phyloP scores from a whole-genome alignment of 75 land plant genomes.

The Picea sitchensis region DNA sequence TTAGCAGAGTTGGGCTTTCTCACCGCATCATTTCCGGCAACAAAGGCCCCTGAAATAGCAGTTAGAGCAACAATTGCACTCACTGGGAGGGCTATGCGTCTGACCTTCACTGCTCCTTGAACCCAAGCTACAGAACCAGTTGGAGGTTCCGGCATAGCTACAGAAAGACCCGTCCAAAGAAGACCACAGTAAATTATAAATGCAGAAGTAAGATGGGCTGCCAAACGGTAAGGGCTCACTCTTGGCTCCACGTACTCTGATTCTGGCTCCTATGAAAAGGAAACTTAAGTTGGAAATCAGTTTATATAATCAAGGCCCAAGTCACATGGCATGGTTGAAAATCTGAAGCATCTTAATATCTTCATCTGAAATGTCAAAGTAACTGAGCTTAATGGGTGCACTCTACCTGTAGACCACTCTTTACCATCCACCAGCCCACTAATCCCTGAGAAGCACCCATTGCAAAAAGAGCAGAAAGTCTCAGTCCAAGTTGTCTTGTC shows the following conservation, averaged over 20 bases:
- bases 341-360: background rate
- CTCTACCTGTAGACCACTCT: conserved; percentile 94
- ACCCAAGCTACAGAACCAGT: conserved; percentile 43
- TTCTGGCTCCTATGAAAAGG: conserved; percentile 69
- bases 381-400: conserved; percentile 2
- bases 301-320: background rate
- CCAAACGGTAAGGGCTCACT: conserved; percentile 95
- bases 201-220: conserved; percentile 93
- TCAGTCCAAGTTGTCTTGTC: conserved; percentile 63
- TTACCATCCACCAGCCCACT: conserved; percentile 99
- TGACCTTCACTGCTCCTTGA: conserved; percentile 59
- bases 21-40: conserved; percentile 99
- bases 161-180: conserved; percentile 96
- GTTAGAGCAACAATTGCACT: conserved; percentile 86
- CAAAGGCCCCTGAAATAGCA: conserved; percentile 97
- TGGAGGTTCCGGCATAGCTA: conserved; percentile 81
- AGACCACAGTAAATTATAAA: conserved; percentile 93
- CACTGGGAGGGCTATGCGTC: conserved; percentile 71
- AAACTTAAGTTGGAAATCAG: background rate
- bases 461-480: conserved; percentile 74
- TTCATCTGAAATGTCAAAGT: background rate
- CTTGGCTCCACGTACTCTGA: conserved; percentile 85
- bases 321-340: background rate
- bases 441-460: conserved; percentile 98
- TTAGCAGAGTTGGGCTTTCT: conserved; percentile 14